phyloP scores from a whole-genome alignment of 495 filamentous ascomycete genomes.

The Xeromyces bisporus region DNA sequence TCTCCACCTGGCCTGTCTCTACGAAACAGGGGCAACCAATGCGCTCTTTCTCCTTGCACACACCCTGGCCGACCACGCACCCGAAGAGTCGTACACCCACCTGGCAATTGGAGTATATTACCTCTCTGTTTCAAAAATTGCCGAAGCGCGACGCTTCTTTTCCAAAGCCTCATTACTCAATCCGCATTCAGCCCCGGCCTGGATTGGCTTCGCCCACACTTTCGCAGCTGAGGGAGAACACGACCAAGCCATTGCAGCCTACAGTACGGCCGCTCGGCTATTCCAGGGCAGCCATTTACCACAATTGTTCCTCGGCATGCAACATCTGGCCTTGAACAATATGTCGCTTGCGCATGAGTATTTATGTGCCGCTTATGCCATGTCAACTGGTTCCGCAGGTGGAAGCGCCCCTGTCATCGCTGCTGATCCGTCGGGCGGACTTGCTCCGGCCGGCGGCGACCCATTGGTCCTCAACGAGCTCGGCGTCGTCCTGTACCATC shows the following conservation, averaged over 20 bases:
- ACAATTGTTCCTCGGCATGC: conserved; percentile 95
- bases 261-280: conserved; percentile 84
- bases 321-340: conserved; percentile 89
- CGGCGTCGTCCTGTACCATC: conserved; percentile 85
- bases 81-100: conserved; percentile 79
- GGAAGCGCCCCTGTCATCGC: conserved; percentile 14
- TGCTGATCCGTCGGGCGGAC: conserved; percentile 36
- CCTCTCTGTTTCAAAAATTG: conserved; percentile 69
- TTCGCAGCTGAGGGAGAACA: conserved; percentile 99
- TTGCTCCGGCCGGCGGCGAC: conserved; percentile 34
- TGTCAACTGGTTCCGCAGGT: conserved; percentile 39
- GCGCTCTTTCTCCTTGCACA: conserved; percentile 86
- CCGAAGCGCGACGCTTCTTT: conserved; percentile 89
- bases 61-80: conserved; percentile 80
- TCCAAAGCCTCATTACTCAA: conserved; percentile 95
- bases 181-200: conserved; percentile 91
- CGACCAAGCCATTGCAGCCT: conserved; percentile 95
- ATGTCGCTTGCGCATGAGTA: conserved; percentile 93
- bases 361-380: conserved; percentile 67
- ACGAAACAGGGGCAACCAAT: conserved; percentile 74
- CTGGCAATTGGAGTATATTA: conserved; percentile 94
- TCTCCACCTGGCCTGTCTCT: conserved; percentile 78
- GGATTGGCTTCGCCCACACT: conserved; percentile 98
- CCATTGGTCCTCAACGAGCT: conserved; percentile 90
- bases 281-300: conserved; percentile 97